Percentiles rank a stretch among this genome's conserved stretches.
Evolutionary conservation across 257 asterid genomes (phyloP).

Genomic region (Capsicum baccatum): DNA sequence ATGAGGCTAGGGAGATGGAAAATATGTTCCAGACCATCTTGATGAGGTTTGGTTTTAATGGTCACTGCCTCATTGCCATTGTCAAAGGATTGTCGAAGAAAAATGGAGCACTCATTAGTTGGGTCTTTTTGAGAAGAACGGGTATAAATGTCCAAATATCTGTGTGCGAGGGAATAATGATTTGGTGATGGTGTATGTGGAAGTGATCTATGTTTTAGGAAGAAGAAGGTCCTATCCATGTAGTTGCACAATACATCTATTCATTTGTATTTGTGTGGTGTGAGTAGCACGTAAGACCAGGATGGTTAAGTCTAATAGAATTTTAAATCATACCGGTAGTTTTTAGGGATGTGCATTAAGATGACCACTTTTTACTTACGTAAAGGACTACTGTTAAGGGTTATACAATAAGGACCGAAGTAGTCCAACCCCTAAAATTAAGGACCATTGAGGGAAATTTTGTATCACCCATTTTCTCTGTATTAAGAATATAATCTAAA

Average conservation of each 20-base stretch:
- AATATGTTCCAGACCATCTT: background rate
- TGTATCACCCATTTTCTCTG: background rate
- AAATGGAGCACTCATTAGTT: background rate
- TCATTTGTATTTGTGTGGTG: background rate
- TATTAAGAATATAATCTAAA: background rate
- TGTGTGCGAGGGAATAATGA: no score
- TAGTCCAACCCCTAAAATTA: background rate
- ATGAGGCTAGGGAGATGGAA: background rate
- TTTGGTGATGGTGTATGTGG: background rate
- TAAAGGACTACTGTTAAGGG: background rate
- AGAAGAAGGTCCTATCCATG: background rate
- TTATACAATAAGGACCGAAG: background rate
- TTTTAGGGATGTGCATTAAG: background rate
- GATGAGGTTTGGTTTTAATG: background rate
- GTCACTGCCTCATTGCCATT: background rate
- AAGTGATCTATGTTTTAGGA: background rate
- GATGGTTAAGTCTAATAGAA: background rate
- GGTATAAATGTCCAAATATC: background rate
- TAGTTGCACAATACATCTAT: background rate
- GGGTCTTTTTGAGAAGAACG: background rate
- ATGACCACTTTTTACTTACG: background rate
- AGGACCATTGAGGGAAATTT: background rate
- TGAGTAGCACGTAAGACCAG: background rate
- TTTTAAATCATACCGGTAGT: background rate
- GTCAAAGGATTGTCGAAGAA: background rate